These are phyloP conservation scores for Alternaria angustiovoidea DNA, from an alignment of 2,329 filamentous ascomycete species.

Conservation along the genomic window DNA sequence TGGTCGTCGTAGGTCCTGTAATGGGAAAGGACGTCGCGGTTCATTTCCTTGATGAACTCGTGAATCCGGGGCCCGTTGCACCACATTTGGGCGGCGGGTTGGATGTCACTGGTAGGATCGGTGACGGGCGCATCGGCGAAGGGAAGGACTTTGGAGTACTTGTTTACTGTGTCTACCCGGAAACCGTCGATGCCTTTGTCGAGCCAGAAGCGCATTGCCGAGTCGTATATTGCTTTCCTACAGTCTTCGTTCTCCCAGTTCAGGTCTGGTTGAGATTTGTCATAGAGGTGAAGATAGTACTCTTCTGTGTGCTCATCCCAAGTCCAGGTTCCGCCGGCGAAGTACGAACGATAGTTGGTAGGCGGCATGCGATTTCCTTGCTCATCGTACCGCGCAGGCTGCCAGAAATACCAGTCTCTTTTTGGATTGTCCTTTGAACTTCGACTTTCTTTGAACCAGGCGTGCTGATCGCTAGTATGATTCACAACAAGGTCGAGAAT, in stretches of 20 bases:
- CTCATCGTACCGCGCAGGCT: slow-evolving; percentile 61
- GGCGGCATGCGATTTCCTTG: slow-evolving; percentile 65
- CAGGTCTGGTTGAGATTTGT: slow-evolving; percentile 57
- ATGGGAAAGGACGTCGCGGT: slow-evolving; percentile 61
- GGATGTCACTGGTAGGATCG: slow-evolving; percentile 53
- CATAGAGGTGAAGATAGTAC: slow-evolving; percentile 59
- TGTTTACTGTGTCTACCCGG: slow-evolving; percentile 59
- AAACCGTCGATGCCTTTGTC: slow-evolving; percentile 58
- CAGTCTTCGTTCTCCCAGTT: slow-evolving; percentile 59
- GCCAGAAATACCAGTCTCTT: slow-evolving; percentile 77
- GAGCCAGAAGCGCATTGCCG: slow-evolving; percentile 58
- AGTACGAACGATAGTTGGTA: slow-evolving; percentile 60
- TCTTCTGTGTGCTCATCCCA: slow-evolving; percentile 58
- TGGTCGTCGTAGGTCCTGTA: slow-evolving; percentile 58
- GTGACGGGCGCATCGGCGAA: slow-evolving; percentile 55
- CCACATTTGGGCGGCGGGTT: slow-evolving; percentile 60
- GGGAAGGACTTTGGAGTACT: slow-evolving; percentile 55
- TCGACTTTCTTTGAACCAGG: slow-evolving; percentile 74
- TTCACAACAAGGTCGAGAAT: slow-evolving; percentile 81
- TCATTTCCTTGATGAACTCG: slow-evolving; percentile 64
- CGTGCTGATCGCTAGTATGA: slow-evolving; percentile 75
- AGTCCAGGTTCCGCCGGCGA: slow-evolving; percentile 52
- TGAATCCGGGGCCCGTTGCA: slow-evolving; percentile 67
- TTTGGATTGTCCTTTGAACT: slow-evolving; percentile 69
- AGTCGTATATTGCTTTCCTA: slow-evolving; percentile 55